Percentiles rank a stretch among this genome's conserved stretches.
phyloP scores from a whole-genome alignment of 257 asterid species.

The Capsicum chinense region DNA sequence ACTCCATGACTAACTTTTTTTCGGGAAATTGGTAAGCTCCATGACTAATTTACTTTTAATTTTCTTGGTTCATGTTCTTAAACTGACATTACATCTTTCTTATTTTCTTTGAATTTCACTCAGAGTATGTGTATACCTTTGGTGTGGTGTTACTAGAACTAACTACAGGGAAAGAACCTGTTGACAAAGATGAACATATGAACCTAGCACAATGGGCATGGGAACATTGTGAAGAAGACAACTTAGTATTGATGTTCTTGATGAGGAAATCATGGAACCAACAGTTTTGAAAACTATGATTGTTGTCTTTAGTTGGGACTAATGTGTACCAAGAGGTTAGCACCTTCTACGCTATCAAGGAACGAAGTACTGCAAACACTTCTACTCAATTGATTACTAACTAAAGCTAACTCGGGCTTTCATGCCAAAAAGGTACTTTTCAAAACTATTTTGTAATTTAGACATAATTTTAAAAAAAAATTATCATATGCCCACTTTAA shows the following conservation, averaged over 20 bases:
- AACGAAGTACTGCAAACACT: conserved; percentile 60
- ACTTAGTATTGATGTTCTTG: conserved; percentile 45
- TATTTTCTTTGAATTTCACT: background rate
- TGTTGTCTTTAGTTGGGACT: conserved; percentile 64
- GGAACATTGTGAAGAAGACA: conserved; percentile 46
- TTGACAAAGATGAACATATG: conserved; percentile 55
- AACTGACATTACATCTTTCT: background rate
- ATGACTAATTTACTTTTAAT: conserved; percentile 24
- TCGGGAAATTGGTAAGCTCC: too few species aligned
- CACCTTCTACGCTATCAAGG: conserved; percentile 69
- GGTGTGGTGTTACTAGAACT: conserved; percentile 53
- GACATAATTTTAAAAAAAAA: too few species aligned
- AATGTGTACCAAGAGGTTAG: conserved; percentile 62
- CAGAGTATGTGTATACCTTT: conserved; percentile 39
- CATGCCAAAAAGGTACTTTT: too few species aligned
- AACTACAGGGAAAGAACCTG: conserved; percentile 55
- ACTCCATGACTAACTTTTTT: too few species aligned
- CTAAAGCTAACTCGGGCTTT: background rate
- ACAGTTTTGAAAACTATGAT: conserved; percentile 52
- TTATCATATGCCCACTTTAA: too few species aligned
- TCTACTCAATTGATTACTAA: background rate
- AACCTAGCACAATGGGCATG: conserved; percentile 90
- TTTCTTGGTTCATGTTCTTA: background rate
- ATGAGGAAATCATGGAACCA: conserved; percentile 52
- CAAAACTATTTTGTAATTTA: too few species aligned